Evolutionary conservation across 2,329 filamentous ascomycete genomes (phyloP).

Genomic region (Aspergillus sclerotialis): DNA sequence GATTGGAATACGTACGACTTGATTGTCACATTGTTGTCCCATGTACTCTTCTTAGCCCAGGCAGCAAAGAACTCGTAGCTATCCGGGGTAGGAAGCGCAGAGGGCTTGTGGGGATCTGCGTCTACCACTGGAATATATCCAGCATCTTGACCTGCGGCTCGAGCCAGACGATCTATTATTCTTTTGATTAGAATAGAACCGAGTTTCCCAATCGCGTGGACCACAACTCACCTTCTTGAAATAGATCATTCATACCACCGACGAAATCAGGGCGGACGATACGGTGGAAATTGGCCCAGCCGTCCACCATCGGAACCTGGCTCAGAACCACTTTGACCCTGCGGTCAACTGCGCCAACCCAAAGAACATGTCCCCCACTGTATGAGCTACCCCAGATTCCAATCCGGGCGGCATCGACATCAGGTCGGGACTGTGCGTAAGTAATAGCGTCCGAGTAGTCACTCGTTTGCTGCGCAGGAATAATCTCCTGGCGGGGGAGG

Average conservation of each 20-base stretch:
- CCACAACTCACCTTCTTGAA: constrained; percentile 5
- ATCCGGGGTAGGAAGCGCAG: constrained; percentile 28
- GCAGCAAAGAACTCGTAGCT: constrained; percentile 26
- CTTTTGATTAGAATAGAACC: not conserved
- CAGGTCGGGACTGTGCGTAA: constrained; percentile 22
- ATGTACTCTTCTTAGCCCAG: constrained; percentile 18
- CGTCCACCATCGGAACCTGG: constrained; percentile 32
- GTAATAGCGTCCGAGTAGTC: constrained; percentile 35
- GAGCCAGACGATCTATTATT: constrained; percentile 8
- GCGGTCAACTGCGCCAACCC: constrained; percentile 31
- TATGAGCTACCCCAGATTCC: constrained; percentile 33
- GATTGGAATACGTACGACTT: constrained; percentile 15
- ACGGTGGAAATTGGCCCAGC: constrained; percentile 28
- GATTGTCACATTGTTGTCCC: constrained; percentile 35
- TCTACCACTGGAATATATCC: constrained; percentile 25
- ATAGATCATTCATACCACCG: constrained; percentile 17
- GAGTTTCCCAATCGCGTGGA: not conserved
- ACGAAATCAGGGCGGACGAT: constrained; percentile 26
- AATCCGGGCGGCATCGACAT: constrained; percentile 26
- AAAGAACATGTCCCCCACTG: constrained; percentile 34
- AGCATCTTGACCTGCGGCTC: constrained; percentile 24
- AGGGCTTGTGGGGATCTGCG: constrained; percentile 20
- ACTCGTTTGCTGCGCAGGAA: constrained; percentile 21
- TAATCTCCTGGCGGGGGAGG: constrained; percentile 18
- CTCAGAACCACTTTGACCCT: constrained; percentile 35